Conservation (phyloP, 2,329 filamentous ascomycete species). For the Paracamarosporium sp. region DNA sequence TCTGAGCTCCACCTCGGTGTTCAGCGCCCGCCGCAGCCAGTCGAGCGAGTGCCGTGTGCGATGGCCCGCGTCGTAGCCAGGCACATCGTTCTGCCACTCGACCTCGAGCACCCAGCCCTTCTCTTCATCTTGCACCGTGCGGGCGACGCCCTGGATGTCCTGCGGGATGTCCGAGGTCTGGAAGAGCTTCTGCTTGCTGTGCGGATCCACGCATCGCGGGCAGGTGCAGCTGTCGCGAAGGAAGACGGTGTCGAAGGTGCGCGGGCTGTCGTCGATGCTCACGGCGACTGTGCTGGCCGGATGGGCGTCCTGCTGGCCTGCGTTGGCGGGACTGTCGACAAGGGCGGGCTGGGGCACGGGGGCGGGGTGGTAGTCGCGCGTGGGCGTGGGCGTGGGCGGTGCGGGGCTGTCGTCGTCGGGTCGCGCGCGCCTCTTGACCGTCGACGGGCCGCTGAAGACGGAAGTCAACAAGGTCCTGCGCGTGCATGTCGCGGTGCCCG, state of each 20-base stretch:
- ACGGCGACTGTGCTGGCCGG: constrained; percentile 38
- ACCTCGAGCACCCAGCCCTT: constrained; percentile 60
- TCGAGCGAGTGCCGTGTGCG: constrained; percentile 48
- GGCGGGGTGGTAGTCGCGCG: constrained; percentile 6
- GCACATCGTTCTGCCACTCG: constrained; percentile 66
- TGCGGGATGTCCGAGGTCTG: constrained; percentile 68
- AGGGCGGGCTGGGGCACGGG: constrained; percentile 12
- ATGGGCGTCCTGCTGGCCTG: constrained; percentile 27
- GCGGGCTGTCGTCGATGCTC: constrained; percentile 38
- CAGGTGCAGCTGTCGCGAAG: constrained; percentile 68
- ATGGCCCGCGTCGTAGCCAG: constrained; percentile 51
- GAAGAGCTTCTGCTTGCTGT: constrained; percentile 69
- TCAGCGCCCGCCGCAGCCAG: constrained; percentile 39
- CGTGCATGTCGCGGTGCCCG: constrained; percentile 3
- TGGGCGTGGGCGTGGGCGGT: constrained; percentile 4
- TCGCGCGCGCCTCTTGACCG: constrained; percentile 1
- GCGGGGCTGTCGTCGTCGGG: constrained; percentile 9
- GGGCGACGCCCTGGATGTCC: constrained; percentile 44
- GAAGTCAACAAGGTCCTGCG: constrained; percentile 4
- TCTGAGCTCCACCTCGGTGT: constrained; percentile 36
- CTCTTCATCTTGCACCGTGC: constrained; percentile 39
- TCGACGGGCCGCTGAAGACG: neutral
- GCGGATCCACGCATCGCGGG: constrained; percentile 62
- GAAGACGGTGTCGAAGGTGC: constrained; percentile 42
- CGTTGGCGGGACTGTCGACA: constrained; percentile 22